Evolutionary conservation across 2,329 filamentous ascomycete species (phyloP), one percentile per base, ranked within the genome.

Genomic region (Botrytis pseudocinerea): DNA sequence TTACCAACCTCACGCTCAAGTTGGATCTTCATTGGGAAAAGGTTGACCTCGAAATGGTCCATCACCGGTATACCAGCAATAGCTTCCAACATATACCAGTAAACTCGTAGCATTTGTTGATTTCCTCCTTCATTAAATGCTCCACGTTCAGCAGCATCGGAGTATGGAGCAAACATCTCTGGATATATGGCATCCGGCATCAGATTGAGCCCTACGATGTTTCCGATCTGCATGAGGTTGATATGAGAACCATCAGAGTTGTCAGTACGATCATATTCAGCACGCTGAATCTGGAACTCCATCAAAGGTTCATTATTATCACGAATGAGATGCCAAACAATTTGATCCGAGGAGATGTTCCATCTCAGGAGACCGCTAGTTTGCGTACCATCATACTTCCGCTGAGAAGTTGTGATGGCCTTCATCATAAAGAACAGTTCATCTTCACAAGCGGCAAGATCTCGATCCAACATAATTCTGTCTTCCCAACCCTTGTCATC

Each of bases 341-440:
- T 96, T 80, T 99, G 95, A 60, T 92, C 91, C 2, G 94, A 94
- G n/a, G 93, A 92, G 74, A 99, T 94, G 80, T 94, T 96, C 92
- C 95, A 98, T 78, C 93, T 91, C 71, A 99, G 83, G 59, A 98
- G 85, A 9, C 94, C 94, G 74, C 89, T 95, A 73, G 91, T 92
- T 76, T 94, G 89, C 10, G 90, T 89, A 68, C 88, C 88, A 74
- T 97, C 94, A 76, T 90, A 91, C 80, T 95, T 96, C 74, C 94
- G 88, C 82, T 99, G 96, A 8, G 95, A 97, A 4, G 94, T 97
- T 1, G 96, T 99, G 81, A 99, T 99, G 57, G 96, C 97, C 80
- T 99, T 98, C 96, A 99, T 98, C 85, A 99, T 93, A 84, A 99
- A 99, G 86, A 99, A 99, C 14, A 99, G 84, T 82, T 99, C 97